Base-by-base conservation (phyloP, 352 stramenopile species). In the Vaucheria bursata region DNA sequence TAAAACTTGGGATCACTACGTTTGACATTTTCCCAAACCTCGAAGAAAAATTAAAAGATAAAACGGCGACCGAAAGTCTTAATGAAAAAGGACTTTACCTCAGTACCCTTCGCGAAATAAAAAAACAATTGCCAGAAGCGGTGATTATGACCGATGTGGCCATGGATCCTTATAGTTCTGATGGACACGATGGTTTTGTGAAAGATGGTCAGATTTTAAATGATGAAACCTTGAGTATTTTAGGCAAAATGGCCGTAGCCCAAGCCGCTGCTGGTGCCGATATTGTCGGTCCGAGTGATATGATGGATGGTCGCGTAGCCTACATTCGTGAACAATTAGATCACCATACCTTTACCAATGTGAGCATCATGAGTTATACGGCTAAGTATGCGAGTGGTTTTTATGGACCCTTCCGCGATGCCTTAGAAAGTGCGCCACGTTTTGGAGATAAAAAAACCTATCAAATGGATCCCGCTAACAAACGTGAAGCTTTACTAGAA, bases 231-330 rank as follows among this genome's bases (percentile, higher is more conserved):
- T 34, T 69, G 5, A 38, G 5, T 5, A 4, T 8, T 4, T 18
- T 69, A 38, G 33, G 5, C 18, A 69, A 69, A 29, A 6, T 34
- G 34, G 29, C 18, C 5, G 34, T 18, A 8, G 5, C 4, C 59
- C 34, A 34, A 69, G 59, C 59, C 5, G 33, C 5, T 34, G 59
- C 59, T 38, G 59, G 59, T 38, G 29, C 34, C 33, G 59, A 69
- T 18, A 18, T 69, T 4, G 29, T 69, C 8, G 59, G 4, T 8
- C 59, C 59, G 5, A n/a, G 87, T 40, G 91, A 97, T 86, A 96
- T 96, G 91, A 96, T 98, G 94, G 96, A 99, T 88, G 96, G 96
- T 73, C 91, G 95, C 74, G 95, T 99, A 34, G 91, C 88, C 39
- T 88, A 88, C 31, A 72, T 72, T 18, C 6, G 59, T 34, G 34